Base-by-base conservation (phyloP, 495 filamentous ascomycete genomes). In the Symbiotaphrina buchneri region DNA sequence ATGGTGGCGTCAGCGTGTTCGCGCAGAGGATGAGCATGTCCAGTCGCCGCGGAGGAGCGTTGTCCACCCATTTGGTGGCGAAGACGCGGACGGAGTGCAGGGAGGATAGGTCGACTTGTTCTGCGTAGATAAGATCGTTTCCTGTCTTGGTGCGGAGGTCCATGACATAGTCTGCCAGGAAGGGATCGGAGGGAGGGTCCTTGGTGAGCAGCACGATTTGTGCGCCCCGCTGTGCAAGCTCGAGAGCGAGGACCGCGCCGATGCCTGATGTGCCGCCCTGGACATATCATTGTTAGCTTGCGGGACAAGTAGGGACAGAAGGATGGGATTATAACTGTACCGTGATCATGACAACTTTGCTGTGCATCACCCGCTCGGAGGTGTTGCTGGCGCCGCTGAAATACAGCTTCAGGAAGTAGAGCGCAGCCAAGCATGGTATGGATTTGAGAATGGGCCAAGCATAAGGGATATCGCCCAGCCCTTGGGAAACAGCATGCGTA, bases 41-140 rank as follows among this genome's bases (percentile, higher is more conserved):
- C 3, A 99, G 57, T n/a, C 87, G 67, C 22, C 87, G 68, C 14
- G 83, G 76, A 0, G 90, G 84, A 18, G 71, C 65, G 47, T 95
- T 99, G 51, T 99, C 84, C 41, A 95, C 76, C 82, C 90, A 99
- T 54, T 83, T 83, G 2, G 87, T 99, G n/a, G 87, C 87, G 46
- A 99, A 99, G 35, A 71, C 59, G 16, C 87, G 78, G 34, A 99
- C 71, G 37, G 74, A 84, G 44, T 93, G 67, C 11, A 95, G 57
- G 8, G 76, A 84, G 17, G 73, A 52, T 24, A 99, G 69, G 39
- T 99, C 84, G 21, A 87, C 80, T 47, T 90, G 75, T 48, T 99
- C 87, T 33, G 90, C 83, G 42, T 84, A 94, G 41, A 99, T 80
- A 34, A 95, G 56, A 13, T 83, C 59, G 57, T 95, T 99, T 7